Base-by-base conservation (phyloP, 1,284 basidiomycete species). In the Sanghuangporus weigelae region DNA sequence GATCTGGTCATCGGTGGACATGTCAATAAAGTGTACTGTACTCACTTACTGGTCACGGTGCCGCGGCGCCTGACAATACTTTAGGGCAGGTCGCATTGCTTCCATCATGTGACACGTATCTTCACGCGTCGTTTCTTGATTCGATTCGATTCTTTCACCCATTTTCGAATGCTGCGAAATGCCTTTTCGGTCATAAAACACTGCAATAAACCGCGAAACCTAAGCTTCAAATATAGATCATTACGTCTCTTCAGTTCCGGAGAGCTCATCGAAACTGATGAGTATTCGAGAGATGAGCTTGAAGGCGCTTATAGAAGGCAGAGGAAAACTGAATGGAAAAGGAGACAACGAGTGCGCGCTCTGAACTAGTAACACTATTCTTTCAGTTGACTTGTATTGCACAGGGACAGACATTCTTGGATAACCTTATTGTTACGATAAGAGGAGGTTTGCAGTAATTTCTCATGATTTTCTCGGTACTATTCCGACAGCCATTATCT, bases 391-490 rank as follows among this genome's bases (percentile, higher is more conserved):
- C 58, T 66, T 63, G 59, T 64, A 16, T 56, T 63, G 63, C 48
- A 21, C 67, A 93, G 91, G 89, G 90, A 7, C 86, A 91, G 69
- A 79, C 82, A 2, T 95, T 95, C 71, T 80, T 95, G 12, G 93
- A 96, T 76, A 84, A 93, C 72, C 76, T 91, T 59, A 79, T 92
- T 48, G 81, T 95, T 14, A 87, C 86, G 36, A 80, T 95, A 31
- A 82, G 89, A 60, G 92, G 83, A 71, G 93, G 93, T 90, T 67
- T 60, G 81, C 72, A n/a, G 19, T 38, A 49, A 1, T 51, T 44
- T 67, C 66, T 35, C 65, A 63, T 69, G 63, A 56, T 62, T 67
- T 60, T 61, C 38, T 31, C 12, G 21, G 31, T 69, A 16, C 21
- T 2, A 23, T 16, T 42, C 16, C 40, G 48, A 14, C 44, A 23